Conservation (phyloP, 495 filamentous ascomycete species). For the Aspergillus sclerotiicarbonarius region DNA sequence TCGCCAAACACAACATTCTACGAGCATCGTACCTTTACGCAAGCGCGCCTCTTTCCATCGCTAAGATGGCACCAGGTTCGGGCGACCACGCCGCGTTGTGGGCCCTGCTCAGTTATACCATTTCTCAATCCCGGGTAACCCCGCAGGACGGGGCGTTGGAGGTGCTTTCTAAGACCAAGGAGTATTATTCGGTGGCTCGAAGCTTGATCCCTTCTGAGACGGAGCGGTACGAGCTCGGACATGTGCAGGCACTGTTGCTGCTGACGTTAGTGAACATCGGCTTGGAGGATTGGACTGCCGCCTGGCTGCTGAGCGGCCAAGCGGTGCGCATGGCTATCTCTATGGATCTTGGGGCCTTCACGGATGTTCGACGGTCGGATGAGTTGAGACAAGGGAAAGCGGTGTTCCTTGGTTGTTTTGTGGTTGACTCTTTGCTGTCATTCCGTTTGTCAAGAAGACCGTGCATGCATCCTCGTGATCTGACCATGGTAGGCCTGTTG, state of each 20-base stretch:
- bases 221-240: conserved; percentile 55
- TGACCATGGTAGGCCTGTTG: conserved; percentile 42
- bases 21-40: conserved; percentile 52
- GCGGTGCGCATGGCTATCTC: conserved; percentile 57
- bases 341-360: conserved; percentile 39
- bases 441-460: conserved; percentile 52
- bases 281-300: conserved; percentile 49
- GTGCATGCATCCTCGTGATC: conserved; percentile 50
- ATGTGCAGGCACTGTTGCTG: conserved; percentile 64
- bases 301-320: conserved; percentile 62
- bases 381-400: conserved; percentile 47
- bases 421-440: conserved; percentile 64
- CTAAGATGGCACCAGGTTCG: conserved; percentile 39
- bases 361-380: conserved; percentile 33
- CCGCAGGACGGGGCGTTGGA: conserved; percentile 24
- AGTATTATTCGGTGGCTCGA: conserved; percentile 59
- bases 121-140: conserved; percentile 36
- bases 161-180: conserved; percentile 28
- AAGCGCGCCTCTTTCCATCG: conserved; percentile 44
- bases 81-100: conserved; percentile 64
- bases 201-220: conserved; percentile 58
- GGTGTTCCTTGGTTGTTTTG: conserved; percentile 60
- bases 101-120: conserved; percentile 59
- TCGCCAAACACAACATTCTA: conserved; percentile 66
- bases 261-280: conserved; percentile 60